A percentile compares a stretch with the other conserved stretches of the same genome.
These are phyloP conservation scores for Ophiosphaerella herpotricha DNA, from an alignment of 2,329 filamentous ascomycete species.

Conservation along the genomic window DNA sequence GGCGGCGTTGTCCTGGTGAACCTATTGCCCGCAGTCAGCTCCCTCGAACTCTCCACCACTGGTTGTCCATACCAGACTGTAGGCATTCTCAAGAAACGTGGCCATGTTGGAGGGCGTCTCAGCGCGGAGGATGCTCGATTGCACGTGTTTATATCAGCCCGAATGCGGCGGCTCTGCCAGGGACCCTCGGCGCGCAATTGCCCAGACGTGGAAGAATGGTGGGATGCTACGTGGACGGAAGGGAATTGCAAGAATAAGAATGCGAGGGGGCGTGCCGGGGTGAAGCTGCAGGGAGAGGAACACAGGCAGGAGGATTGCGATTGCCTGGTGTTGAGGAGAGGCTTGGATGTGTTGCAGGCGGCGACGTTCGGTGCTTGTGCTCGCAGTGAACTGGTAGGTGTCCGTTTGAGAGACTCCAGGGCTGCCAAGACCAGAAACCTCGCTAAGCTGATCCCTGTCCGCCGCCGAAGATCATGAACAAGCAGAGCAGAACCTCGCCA, in stretches of 20 bases:
- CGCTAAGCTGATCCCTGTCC: slow-evolving; percentile 24
- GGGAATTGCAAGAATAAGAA: too few relatives aligned
- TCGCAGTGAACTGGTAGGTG: slow-evolving; percentile 36
- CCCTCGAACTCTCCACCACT: slow-evolving; percentile 23
- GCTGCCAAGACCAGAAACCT: slow-evolving; percentile 21
- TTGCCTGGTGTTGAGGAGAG: slow-evolving; percentile 23
- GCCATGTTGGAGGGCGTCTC: slow-evolving; percentile 69
- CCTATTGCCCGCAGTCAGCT: slow-evolving; percentile 41
- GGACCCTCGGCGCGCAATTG: slow-evolving; percentile 41
- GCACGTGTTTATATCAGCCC: slow-evolving; percentile 25
- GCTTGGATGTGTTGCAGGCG: slow-evolving; percentile 20
- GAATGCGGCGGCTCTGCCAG: slow-evolving; percentile 25
- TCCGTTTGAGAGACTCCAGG: slow-evolving; percentile 41
- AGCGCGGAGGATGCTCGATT: neutral
- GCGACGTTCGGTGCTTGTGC: slow-evolving; percentile 28
- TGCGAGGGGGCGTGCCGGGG: slow-evolving; percentile 3
- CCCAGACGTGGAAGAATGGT: slow-evolving; percentile 31
- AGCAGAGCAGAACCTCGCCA: slow-evolving; percentile 16
- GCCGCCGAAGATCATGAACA: slow-evolving; percentile 23
- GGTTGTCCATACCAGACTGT: slow-evolving; percentile 70
- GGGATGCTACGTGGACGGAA: slow-evolving; percentile 44
- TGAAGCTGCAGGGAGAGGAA: slow-evolving; percentile 17
- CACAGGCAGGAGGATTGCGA: slow-evolving; percentile 7
- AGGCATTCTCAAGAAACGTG: slow-evolving; percentile 90
- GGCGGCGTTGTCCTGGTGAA: slow-evolving; percentile 95